Conservation (phyloP, 164 flowering plant genomes). For the Dillenia turbinata region DNA sequence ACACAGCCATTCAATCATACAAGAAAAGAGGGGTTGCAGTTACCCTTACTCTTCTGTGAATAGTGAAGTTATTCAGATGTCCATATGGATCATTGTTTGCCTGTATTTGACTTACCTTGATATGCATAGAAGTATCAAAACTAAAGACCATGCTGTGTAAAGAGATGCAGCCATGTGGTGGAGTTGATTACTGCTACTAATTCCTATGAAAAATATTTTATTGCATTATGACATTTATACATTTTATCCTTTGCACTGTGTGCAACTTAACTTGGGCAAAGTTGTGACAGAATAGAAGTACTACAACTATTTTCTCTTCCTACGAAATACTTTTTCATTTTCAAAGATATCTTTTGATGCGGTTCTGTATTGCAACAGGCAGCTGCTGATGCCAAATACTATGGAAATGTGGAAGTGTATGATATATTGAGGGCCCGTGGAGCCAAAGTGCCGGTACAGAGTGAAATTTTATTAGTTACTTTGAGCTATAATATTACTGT, state of each 20-base stretch:
- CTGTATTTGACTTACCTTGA: too few species aligned
- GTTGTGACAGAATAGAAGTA: not conserved
- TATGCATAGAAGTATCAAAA: too few species aligned
- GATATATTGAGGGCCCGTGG: conserved; percentile 86
- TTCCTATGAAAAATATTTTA: too few species aligned
- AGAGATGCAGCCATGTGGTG: too few species aligned
- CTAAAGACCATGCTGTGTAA: too few species aligned
- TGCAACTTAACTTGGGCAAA: not conserved
- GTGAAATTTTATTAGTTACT: not conserved
- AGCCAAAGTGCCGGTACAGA: conserved; percentile 75
- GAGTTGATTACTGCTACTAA: too few species aligned
- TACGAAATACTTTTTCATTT: not conserved
- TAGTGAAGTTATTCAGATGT: too few species aligned
- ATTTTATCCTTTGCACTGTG: not conserved
- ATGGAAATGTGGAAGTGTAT: conserved; percentile 80
- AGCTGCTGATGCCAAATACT: conserved; percentile 94
- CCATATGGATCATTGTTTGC: too few species aligned
- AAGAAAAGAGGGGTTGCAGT: too few species aligned
- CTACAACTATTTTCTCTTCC: not conserved
- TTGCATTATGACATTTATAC: not conserved
- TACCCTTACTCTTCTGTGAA: too few species aligned
- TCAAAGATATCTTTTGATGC: not conserved
- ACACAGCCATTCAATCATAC: too few species aligned
- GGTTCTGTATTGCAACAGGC: conserved; percentile 49
- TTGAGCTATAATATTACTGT: too few species aligned